Evolutionary conservation across 108 stramenopile genomes (phyloP).

Genomic region (Fragilariopsis cylindrus): DNA sequence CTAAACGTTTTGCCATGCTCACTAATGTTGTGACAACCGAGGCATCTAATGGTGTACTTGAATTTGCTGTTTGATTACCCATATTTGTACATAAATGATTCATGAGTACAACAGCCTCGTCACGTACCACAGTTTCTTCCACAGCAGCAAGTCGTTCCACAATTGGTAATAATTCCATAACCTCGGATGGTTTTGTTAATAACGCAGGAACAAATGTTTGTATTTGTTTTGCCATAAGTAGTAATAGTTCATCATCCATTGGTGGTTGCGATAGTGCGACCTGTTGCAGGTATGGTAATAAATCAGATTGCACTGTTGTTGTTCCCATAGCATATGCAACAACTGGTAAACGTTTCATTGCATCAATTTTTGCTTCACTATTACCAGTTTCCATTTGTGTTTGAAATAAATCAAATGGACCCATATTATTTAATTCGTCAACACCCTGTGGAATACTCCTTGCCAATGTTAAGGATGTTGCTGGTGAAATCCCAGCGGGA

Average conservation of each 20-base stretch:
- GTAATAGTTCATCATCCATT: slow-evolving; percentile 78
- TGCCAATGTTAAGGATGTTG: slow-evolving; percentile 71
- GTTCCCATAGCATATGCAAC: slow-evolving; percentile 80
- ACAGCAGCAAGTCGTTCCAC: slow-evolving; percentile 89
- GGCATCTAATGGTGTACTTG: slow-evolving; percentile 18
- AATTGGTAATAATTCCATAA: slow-evolving; percentile 77
- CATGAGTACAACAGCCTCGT: slow-evolving; percentile 79
- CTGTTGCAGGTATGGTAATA: slow-evolving; percentile 70
- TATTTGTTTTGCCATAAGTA: slow-evolving; percentile 75
- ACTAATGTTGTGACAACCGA: slow-evolving; percentile 36
- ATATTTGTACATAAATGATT: slow-evolving; percentile 45
- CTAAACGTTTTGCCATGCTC: slow-evolving; percentile 79
- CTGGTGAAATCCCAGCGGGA: slow-evolving; percentile 45
- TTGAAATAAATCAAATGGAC: slow-evolving; percentile 74
- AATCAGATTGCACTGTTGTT: slow-evolving; percentile 44
- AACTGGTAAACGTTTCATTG: slow-evolving; percentile 82
- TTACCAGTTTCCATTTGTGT: slow-evolving; percentile 64
- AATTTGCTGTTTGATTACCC: background rate
- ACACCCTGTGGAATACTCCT: slow-evolving; percentile 54
- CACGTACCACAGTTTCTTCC: slow-evolving; percentile 95
- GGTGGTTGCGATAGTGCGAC: slow-evolving; percentile 39
- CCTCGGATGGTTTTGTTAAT: slow-evolving; percentile 46
- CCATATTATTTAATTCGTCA: slow-evolving; percentile 59
- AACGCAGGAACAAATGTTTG: slow-evolving; percentile 66
- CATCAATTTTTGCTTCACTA: slow-evolving; percentile 81